Conservation (phyloP, 345 rosid genomes). For the Litchi chinensis region DNA sequence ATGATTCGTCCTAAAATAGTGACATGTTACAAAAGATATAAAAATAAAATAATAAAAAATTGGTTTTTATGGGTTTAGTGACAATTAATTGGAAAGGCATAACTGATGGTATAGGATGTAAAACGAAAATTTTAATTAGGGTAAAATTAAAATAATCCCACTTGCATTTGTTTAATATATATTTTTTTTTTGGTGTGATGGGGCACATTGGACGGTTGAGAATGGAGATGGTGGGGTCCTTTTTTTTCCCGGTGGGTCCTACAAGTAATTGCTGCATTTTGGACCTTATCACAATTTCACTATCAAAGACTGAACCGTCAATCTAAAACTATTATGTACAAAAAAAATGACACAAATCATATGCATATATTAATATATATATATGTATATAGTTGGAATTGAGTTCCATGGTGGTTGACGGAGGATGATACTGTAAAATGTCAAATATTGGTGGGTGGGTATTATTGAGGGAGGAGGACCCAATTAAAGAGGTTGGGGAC, state of each 20-base stretch:
- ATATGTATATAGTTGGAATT: too few relatives aligned
- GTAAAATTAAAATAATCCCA: conserved; percentile 17
- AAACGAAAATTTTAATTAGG: neutral
- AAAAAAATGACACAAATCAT: neutral
- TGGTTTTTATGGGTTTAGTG: neutral
- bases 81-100: conserved; percentile 3
- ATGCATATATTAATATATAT: too few relatives aligned
- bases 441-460: neutral
- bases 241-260: neutral
- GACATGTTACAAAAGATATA: neutral
- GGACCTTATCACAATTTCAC: conserved; percentile 29
- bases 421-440: neutral
- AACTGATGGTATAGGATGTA: conserved; percentile 21
- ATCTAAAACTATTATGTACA: neutral
- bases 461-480: conserved; percentile 10
- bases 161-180: neutral
- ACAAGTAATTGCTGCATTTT: conserved; percentile 2
- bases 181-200: conserved; percentile 1
- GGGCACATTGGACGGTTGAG: conserved; percentile 42
- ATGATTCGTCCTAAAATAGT: conserved; percentile 19
- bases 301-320: conserved; percentile 9
- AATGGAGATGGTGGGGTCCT: conserved; percentile 19
- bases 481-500: conserved; percentile 15
- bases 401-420: neutral
- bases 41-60: neutral